A percentile compares a stretch with the other conserved stretches of the same genome.
Conservation (phyloP, 257 asterid genomes). For the Fraxinus anomala region DNA sequence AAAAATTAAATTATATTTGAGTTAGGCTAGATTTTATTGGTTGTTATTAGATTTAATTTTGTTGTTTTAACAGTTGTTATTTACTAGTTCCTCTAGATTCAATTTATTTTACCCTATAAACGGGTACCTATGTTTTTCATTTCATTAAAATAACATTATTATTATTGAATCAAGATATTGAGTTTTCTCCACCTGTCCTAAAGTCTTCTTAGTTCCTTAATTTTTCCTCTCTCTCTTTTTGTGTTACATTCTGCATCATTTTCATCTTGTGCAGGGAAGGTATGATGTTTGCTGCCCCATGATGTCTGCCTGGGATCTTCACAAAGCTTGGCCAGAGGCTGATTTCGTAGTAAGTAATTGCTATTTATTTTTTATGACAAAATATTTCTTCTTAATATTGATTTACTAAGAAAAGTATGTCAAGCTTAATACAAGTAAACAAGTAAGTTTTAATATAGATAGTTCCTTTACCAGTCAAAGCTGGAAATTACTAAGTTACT, state of each 20-base stretch:
- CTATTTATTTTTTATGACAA: not conserved
- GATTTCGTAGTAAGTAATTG: slow-evolving; percentile 59
- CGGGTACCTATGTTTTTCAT: not conserved
- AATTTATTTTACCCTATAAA: slow-evolving; percentile 10
- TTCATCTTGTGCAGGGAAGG: slow-evolving; percentile 70
- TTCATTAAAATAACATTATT: not conserved
- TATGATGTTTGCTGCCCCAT: slow-evolving; percentile 90
- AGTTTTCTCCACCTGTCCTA: not conserved
- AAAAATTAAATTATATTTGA: not conserved
- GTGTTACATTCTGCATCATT: not conserved
- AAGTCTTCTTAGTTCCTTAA: not conserved
- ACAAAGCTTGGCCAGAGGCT: slow-evolving; percentile 97
- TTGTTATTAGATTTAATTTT: not conserved
- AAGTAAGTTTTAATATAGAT: not conserved
- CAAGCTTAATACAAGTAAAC: not conserved
- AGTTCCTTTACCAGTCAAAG: not conserved
- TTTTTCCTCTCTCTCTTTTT: not conserved
- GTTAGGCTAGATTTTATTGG: not conserved
- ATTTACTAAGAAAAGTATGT: not conserved
- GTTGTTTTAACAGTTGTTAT: not conserved
- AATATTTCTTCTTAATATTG: not conserved
- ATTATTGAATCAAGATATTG: not conserved
- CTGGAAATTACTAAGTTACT: not conserved
- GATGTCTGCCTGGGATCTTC: slow-evolving; percentile 99
- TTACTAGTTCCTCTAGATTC: not conserved